Base-by-base conservation (phyloP, 352 stramenopile genomes). In the Thalassiosira mediterranea region DNA sequence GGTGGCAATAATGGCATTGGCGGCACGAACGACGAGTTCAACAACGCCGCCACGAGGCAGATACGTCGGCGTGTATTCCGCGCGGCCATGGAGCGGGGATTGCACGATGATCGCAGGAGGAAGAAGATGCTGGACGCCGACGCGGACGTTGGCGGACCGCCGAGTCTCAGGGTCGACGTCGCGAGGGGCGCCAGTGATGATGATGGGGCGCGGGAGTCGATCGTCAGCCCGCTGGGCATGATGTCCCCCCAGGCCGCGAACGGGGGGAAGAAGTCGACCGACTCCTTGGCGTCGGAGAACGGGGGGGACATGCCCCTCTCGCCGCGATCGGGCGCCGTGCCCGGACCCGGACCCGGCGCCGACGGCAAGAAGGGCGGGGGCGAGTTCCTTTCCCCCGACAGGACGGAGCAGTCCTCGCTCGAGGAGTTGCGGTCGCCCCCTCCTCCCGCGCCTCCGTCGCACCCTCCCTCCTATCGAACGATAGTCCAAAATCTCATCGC, bases 11-110 rank as follows among this genome's bases (percentile, higher is more conserved):
- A 21, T 3, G 10, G 15, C 15, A 3, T 42, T 4, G 8, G 1
- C 17, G 58, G 37, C 1, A 28, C 32, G 1, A 83, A 79, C 42
- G 51, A 79, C 58, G 62, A 76, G 62, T 23, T 66, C 25, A 73
- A 83, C 38, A 83, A 78, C 69, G 75, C 75, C 1, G 54, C 62
- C 5, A 72, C 75, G 17, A 25, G 75, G 17, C 75, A 83, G 38
- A 70, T 83, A 25, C 48, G 75, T 15, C 47, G 75, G 19, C 28
- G 75, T 2, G 64, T 83, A 0, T 65, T 78, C 34, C 48, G 75
- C 11, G 59, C 56, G 10, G 53, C 75, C 1, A 67, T 79, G 68
- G 74, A 82, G n/a, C 46, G 73, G 7, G 63, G 49, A 15, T 19
- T 63, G 26, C 29, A 65, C 7, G 68, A 79, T 51, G 58, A 75